These are phyloP conservation scores for Daldinia eschscholtzii DNA, from an alignment of 2,329 filamentous ascomycete genomes.

Conservation along the genomic window DNA sequence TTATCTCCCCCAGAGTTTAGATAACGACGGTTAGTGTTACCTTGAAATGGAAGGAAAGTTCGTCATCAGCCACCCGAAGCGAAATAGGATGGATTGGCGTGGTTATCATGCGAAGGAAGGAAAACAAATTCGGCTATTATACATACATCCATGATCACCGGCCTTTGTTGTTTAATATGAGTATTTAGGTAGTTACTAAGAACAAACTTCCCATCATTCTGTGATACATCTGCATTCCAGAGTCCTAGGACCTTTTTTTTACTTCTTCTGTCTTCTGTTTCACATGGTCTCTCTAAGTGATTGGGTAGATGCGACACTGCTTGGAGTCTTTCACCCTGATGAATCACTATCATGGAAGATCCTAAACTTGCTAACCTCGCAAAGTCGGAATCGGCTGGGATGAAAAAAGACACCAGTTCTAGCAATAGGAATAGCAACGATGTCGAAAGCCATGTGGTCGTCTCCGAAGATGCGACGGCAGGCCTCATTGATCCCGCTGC, in stretches of 20 bases:
- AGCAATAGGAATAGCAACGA: slow-evolving; percentile 40
- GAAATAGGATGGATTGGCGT: neutral
- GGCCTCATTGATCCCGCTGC: slow-evolving; percentile 57
- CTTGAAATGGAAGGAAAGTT: slow-evolving; percentile 19
- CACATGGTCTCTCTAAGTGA: neutral
- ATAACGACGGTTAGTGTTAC: slow-evolving; percentile 27
- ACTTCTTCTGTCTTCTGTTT: neutral
- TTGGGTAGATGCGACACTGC: slow-evolving; percentile 5
- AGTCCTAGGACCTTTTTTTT: neutral
- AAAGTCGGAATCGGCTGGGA: slow-evolving; percentile 32
- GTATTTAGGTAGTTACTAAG: neutral
- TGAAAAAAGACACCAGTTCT: slow-evolving; percentile 38
- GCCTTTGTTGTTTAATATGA: slow-evolving; percentile 4
- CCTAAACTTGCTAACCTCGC: slow-evolving; percentile 19
- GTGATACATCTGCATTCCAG: slow-evolving; percentile 2
- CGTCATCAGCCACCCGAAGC: slow-evolving; percentile 16
- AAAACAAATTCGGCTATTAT: neutral
- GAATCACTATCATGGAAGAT: slow-evolving; percentile 19
- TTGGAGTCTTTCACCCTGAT: slow-evolving; percentile 1
- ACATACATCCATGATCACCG: neutral
- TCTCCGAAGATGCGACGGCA: slow-evolving; percentile 53
- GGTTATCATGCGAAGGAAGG: slow-evolving; percentile 4
- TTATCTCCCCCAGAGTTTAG: slow-evolving; percentile 22
- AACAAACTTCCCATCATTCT: neutral
- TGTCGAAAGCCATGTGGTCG: slow-evolving; percentile 47